These are phyloP conservation scores for Byssothecium circinans DNA, from an alignment of 2,329 filamentous ascomycete species.

Conservation along the genomic window DNA sequence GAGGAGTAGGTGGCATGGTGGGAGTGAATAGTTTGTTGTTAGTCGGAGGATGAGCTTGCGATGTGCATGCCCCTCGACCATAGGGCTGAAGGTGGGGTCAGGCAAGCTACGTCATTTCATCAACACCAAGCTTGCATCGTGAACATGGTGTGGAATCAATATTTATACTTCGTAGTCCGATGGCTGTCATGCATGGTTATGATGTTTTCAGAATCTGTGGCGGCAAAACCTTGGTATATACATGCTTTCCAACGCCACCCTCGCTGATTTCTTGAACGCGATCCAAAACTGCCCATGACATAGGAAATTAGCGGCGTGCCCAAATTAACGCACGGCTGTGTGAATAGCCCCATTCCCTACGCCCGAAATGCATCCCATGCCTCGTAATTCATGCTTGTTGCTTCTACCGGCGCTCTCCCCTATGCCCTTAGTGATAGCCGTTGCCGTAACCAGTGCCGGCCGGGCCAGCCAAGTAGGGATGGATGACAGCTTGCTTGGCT, in stretches of 20 bases:
- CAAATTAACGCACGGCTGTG: slow-evolving; percentile 10
- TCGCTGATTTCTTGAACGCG: slow-evolving; percentile 8
- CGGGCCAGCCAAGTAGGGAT: slow-evolving; percentile 73
- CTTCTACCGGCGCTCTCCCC: slow-evolving; percentile 10
- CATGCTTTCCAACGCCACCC: neutral
- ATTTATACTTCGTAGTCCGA: no score
- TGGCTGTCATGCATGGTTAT: no score
- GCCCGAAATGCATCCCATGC: slow-evolving; percentile 24
- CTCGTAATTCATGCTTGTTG: slow-evolving; percentile 32
- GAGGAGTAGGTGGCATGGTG: slow-evolving; percentile 31
- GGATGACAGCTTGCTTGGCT: slow-evolving; percentile 81
- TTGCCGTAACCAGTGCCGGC: slow-evolving; percentile 45
- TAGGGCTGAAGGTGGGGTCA: slow-evolving; percentile 37
- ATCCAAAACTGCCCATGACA: slow-evolving; percentile 13
- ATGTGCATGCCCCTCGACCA: slow-evolving; percentile 7
- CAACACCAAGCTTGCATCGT: slow-evolving; percentile 10
- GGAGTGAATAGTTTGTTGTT: neutral
- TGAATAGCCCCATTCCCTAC: slow-evolving; percentile 8
- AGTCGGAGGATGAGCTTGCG: slow-evolving; percentile 6
- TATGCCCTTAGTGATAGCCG: slow-evolving; percentile 40
- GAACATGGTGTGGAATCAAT: neutral
- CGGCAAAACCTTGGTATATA: neutral
- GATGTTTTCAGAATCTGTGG: neutral
- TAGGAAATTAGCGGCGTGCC: slow-evolving; percentile 12
- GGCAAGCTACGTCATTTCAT: slow-evolving; percentile 26